These are phyloP conservation scores for Candida sp. DNA, from an alignment of 1,139 yeast species.

Conservation along the genomic window DNA sequence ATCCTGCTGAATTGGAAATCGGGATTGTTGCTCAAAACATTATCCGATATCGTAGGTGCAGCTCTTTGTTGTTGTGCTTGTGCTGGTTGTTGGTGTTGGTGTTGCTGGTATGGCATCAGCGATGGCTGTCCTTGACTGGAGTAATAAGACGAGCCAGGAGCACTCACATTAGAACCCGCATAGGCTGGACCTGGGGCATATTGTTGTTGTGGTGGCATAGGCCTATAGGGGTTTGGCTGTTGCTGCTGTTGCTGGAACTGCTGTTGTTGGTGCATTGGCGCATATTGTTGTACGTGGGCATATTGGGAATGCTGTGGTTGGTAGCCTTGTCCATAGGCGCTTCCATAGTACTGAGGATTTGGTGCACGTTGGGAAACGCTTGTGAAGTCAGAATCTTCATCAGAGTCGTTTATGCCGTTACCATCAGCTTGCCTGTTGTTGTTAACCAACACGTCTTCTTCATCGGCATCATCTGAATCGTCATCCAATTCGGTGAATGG, in stretches of 20 bases:
- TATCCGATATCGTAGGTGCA: constrained; percentile 48
- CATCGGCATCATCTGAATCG: constrained; percentile 22
- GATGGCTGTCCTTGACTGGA: constrained; percentile 3
- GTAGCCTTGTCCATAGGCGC: constrained; percentile 13
- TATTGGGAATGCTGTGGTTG: constrained; percentile 22
- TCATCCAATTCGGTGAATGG: constrained; percentile 52
- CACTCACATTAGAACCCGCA: not conserved
- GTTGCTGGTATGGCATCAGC: constrained; percentile 7
- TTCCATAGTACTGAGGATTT: constrained; percentile 56
- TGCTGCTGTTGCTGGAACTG: constrained; percentile 17
- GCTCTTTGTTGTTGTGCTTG: constrained; percentile 13
- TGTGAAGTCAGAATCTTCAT: constrained; percentile 68
- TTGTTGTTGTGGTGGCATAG: constrained; percentile 15
- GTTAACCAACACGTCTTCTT: constrained; percentile 15
- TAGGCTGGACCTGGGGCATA: constrained; percentile 5
- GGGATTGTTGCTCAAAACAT: constrained; percentile 54
- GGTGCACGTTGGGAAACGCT: constrained; percentile 80
- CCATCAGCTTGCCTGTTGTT: constrained; percentile 6
- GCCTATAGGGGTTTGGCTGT: constrained; percentile 14
- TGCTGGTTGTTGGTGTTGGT: constrained; percentile 12
- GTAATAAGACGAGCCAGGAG: not conserved
- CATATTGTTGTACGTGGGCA: constrained; percentile 12
- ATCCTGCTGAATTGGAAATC: constrained; percentile 57
- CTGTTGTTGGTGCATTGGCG: constrained; percentile 10
- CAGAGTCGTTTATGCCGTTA: constrained; percentile 27